These are phyloP conservation scores for Chlamydomonas asymmetrica DNA, from an alignment of 139 green algal genomes.

Conservation along the genomic window DNA sequence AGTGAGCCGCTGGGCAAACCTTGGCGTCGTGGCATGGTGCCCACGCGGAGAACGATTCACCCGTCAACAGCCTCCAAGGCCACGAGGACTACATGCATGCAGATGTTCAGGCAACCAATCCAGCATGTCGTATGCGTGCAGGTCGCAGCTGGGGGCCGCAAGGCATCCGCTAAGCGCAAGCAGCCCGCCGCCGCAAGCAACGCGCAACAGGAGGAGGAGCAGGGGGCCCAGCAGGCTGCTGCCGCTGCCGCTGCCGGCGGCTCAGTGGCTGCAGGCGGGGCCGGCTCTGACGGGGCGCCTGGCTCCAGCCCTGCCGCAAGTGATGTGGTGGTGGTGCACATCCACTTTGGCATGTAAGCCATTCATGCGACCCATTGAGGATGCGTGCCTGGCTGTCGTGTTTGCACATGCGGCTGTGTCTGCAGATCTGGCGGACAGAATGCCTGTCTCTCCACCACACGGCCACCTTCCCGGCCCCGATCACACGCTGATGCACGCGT, in stretches of 20 bases:
- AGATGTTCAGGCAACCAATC: too few relatives aligned
- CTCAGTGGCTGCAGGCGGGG: background rate
- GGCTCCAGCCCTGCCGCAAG: background rate
- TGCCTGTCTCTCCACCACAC: too few relatives aligned
- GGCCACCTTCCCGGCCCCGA: too few relatives aligned
- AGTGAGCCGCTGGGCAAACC: background rate
- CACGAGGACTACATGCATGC: too few relatives aligned
- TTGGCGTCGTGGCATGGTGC: background rate
- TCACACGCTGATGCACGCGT: too few relatives aligned
- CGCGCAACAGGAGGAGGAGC: too few relatives aligned
- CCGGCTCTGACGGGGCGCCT: background rate
- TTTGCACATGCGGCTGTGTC: too few relatives aligned
- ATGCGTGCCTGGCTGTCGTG: background rate
- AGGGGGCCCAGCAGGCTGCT: background rate
- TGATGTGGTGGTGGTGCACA: slow-evolving; percentile 57
- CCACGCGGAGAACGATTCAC: background rate
- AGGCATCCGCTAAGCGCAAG: background rate
- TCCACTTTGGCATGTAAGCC: slow-evolving; percentile 90
- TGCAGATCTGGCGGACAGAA: too few relatives aligned
- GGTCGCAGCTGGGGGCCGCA: background rate
- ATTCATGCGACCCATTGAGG: slow-evolving; percentile 38
- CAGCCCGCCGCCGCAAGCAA: too few relatives aligned
- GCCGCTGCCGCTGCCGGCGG: background rate
- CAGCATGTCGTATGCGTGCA: too few relatives aligned
- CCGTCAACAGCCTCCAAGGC: background rate